phyloP scores from a whole-genome alignment of 345 rosid genomes.

The Balakata baccata region DNA sequence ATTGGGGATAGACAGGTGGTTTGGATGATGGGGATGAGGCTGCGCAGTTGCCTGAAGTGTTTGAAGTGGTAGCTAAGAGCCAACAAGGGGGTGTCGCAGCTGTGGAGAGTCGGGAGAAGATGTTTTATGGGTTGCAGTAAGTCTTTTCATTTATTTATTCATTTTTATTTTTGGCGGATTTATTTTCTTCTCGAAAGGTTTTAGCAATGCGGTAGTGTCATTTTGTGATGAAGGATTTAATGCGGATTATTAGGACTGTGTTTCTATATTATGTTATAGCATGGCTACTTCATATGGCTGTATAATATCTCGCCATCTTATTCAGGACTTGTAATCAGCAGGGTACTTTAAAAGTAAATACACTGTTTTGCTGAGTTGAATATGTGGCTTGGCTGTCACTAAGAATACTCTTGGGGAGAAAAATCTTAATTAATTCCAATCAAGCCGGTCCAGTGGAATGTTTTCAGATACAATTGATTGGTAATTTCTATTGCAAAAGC shows the following conservation, averaged over 20 bases:
- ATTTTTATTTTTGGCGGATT: too few species aligned
- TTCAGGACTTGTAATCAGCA: too few species aligned
- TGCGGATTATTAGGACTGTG: not conserved
- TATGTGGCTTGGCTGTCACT: not conserved
- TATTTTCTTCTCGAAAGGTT: too few species aligned
- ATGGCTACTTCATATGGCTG: too few species aligned
- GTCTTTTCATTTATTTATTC: too few species aligned
- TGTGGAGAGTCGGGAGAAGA: conserved; percentile 53
- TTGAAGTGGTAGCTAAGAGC: conserved; percentile 69
- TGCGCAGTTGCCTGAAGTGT: conserved; percentile 60
- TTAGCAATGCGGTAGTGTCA: not conserved
- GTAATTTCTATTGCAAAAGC: not conserved
- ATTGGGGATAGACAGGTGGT: conserved; percentile 73
- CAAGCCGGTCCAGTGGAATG: not conserved
- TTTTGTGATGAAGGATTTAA: not conserved
- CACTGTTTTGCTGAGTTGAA: not conserved
- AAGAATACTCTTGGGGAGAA: not conserved
- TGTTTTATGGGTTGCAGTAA: conserved; percentile 83
- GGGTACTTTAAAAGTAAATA: too few species aligned
- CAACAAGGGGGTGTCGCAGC: conserved; percentile 82
- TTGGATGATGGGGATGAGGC: conserved; percentile 99
- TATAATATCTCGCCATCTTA: too few species aligned
- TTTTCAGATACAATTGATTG: not conserved
- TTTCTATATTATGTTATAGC: too few species aligned
- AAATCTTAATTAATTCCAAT: not conserved